A percentile compares a stretch with the other conserved stretches of the same genome.
phyloP scores from a whole-genome alignment of 345 rosid genomes.

The Linum usitatissimum region DNA sequence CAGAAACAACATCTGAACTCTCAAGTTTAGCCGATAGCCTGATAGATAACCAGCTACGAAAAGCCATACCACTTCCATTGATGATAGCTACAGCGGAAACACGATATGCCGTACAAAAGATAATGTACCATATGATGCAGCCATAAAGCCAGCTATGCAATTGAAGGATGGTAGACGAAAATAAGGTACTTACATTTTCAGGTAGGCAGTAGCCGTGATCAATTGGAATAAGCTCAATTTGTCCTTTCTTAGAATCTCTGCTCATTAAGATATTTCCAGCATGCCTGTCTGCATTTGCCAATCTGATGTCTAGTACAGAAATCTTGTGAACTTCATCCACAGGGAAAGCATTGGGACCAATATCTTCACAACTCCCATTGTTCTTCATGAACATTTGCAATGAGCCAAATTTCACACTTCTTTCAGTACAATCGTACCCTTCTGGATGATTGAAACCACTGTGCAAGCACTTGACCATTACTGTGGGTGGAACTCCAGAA shows the following conservation, averaged over 20 bases:
- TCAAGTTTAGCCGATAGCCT: neutral
- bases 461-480: conserved; percentile 72
- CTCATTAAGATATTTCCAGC: conserved; percentile 77
- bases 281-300: conserved; percentile 92
- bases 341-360: conserved; percentile 65
- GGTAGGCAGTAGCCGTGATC: conserved; percentile 94
- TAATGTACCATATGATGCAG: neutral
- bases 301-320: conserved; percentile 74
- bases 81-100: no score
- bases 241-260: conserved; percentile 35
- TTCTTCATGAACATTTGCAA: conserved; percentile 70
- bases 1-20: no score
- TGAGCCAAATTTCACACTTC: conserved; percentile 62
- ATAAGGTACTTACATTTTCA: conserved; percentile 39
- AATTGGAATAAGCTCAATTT: conserved; percentile 53
- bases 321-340: conserved; percentile 79
- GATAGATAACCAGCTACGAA: conserved; percentile 5
- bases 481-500: conserved; percentile 82
- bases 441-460: conserved; percentile 55
- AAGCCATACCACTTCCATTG: neutral
- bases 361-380: conserved; percentile 79
- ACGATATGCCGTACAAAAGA: conserved; percentile 1
- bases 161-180: no score
- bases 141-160: no score
- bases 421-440: conserved; percentile 32